Conservation (phyloP, 179 eudicot species). For the Camellia oleifera region DNA sequence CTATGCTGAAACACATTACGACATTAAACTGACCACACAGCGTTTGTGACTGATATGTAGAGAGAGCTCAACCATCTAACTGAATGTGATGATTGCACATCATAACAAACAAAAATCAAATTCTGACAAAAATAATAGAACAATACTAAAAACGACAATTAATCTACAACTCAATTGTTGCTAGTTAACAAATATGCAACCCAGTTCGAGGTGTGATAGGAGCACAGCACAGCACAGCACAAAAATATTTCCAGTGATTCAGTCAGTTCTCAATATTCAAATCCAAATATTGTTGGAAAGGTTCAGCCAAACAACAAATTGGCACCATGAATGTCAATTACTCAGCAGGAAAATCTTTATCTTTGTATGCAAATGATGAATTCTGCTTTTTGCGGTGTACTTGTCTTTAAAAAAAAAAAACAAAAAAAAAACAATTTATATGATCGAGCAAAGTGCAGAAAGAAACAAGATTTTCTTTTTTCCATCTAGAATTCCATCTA, state of each 20-base stretch:
- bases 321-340: background rate
- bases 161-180: background rate
- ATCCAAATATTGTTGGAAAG: background rate
- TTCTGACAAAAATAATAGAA: background rate
- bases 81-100: background rate
- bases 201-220: background rate
- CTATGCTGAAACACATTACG: background rate
- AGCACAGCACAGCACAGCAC: background rate
- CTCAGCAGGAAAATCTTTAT: background rate
- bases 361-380: background rate
- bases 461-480: background rate
- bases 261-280: background rate
- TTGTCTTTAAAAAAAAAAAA: background rate
- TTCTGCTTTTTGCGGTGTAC: background rate
- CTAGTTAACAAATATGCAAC: background rate
- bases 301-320: background rate
- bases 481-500: slow-evolving; percentile 1
- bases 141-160: background rate
- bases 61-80: background rate
- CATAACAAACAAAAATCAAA: background rate
- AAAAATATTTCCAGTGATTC: background rate
- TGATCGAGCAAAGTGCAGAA: background rate
- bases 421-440: background rate
- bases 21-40: background rate
- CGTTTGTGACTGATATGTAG: background rate